phyloP scores from a whole-genome alignment of 345 rosid genomes.

The Syzygium oleosum region DNA sequence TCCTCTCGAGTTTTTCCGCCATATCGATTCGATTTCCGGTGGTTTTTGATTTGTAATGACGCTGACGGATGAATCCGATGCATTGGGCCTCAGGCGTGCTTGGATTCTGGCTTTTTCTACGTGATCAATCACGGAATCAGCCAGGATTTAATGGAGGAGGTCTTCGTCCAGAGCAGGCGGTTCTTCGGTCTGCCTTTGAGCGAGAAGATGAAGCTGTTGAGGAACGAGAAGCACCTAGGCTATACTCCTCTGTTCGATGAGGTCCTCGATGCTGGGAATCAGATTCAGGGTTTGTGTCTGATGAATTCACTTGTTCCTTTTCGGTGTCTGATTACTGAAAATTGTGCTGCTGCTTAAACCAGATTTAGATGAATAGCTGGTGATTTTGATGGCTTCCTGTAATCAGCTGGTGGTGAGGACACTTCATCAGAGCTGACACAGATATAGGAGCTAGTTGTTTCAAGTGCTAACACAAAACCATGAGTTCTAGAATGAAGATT shows the following conservation, averaged over 20 bases:
- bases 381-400: not conserved
- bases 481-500: accelerated
- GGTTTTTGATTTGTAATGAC: not conserved
- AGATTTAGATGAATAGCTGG: not conserved
- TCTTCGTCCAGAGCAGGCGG: constrained; percentile 50
- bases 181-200: constrained; percentile 46
- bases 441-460: not conserved
- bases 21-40: not conserved
- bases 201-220: constrained; percentile 60
- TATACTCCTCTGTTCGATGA: constrained; percentile 70
- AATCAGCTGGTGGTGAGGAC: not conserved
- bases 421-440: not conserved
- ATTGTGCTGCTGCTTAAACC: not conserved
- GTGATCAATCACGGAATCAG: constrained; percentile 69
- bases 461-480: not conserved
- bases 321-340: not conserved
- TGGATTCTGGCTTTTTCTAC: constrained; percentile 78
- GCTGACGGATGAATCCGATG: not conserved
- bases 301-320: not conserved
- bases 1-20: not conserved
- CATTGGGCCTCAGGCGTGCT: constrained; percentile 40
- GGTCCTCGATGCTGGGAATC: constrained; percentile 53
- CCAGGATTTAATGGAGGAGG: constrained; percentile 50
- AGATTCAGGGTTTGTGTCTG: constrained; percentile 33
- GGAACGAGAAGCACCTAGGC: constrained; percentile 62